A percentile compares a stretch with the other conserved stretches of the same genome.
Conservation (phyloP, 2,329 filamentous ascomycete species). For the Aspergillus vadensis region DNA sequence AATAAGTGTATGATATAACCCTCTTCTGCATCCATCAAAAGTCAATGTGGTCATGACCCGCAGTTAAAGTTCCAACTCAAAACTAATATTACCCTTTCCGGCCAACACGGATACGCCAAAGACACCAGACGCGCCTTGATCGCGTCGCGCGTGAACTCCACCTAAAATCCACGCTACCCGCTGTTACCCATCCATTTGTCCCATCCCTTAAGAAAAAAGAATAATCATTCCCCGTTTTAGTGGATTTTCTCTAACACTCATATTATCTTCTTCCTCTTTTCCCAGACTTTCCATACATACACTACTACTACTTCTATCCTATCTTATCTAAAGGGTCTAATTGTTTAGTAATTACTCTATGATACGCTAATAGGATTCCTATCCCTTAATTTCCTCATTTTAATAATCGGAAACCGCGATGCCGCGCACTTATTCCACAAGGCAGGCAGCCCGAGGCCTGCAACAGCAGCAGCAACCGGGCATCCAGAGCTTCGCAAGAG, state of each 20-base stretch:
- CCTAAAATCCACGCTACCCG: conserved; percentile 9
- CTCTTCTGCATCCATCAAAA: not conserved
- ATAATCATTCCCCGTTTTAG: not conserved
- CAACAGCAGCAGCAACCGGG: conserved; percentile 33
- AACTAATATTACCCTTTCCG: conserved; percentile 16
- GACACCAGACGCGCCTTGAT: conserved; percentile 13
- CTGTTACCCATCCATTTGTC: not conserved
- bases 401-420: conserved; percentile 29
- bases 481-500: conserved; percentile 48
- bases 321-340: not conserved
- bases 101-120: conserved; percentile 16
- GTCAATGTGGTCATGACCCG: not conserved
- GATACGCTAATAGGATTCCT: conserved; percentile 7
- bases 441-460: conserved; percentile 27
- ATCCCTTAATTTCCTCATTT: conserved; percentile 9
- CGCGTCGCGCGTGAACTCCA: conserved; percentile 21
- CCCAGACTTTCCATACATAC: not conserved
- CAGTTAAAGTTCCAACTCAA: too few relatives aligned
- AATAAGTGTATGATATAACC: not conserved
- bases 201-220: conserved; percentile 10
- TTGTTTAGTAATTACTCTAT: conserved; percentile 10
- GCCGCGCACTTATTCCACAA: conserved; percentile 33
- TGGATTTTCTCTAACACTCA: not conserved
- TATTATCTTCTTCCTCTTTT: not conserved
- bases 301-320: not conserved